These are phyloP conservation scores for Alternaria arborescens DNA, from an alignment of 2,329 filamentous ascomycete species.

Conservation along the genomic window DNA sequence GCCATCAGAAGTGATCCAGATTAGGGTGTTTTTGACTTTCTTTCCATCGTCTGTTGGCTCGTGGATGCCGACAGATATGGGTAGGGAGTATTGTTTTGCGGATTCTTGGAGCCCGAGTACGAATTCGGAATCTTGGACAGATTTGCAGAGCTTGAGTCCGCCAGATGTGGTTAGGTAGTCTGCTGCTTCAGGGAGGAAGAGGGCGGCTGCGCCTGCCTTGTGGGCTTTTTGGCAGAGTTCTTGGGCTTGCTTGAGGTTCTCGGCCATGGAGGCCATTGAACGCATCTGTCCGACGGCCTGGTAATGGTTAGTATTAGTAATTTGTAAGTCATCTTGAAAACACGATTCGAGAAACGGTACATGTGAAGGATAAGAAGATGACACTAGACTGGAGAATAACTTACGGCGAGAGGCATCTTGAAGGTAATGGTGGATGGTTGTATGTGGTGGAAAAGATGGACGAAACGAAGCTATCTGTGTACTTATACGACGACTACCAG, in stretches of 20 bases:
- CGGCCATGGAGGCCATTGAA: constrained; percentile 77
- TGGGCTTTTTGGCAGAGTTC: constrained; percentile 76
- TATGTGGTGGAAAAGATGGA: background rate
- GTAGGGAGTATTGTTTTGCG: constrained; percentile 69
- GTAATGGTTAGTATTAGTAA: background rate
- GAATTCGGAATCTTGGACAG: constrained; percentile 73
- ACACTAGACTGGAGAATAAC: background rate
- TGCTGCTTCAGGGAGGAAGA: constrained; percentile 88
- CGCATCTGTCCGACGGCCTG: constrained; percentile 91
- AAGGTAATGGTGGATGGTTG: constrained; percentile 23
- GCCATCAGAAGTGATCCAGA: constrained; percentile 72
- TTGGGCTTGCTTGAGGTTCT: constrained; percentile 83
- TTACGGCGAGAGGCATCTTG: constrained; percentile 48
- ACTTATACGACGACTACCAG: background rate
- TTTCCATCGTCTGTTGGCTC: constrained; percentile 54
- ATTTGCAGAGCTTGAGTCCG: constrained; percentile 73
- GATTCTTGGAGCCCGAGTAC: constrained; percentile 76
- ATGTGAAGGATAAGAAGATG: background rate
- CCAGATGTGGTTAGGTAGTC: constrained; percentile 82
- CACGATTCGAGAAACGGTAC: background rate
- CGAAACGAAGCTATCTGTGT: background rate
- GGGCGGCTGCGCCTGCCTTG: constrained; percentile 77
- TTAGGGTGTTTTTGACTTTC: constrained; percentile 69
- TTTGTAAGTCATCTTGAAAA: background rate
- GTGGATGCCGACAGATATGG: constrained; percentile 89